Percentiles rank a stretch among this genome's conserved stretches.
Evolutionary conservation across 345 rosid species (phyloP).

Genomic region (Bruguiera gymnorhiza): DNA sequence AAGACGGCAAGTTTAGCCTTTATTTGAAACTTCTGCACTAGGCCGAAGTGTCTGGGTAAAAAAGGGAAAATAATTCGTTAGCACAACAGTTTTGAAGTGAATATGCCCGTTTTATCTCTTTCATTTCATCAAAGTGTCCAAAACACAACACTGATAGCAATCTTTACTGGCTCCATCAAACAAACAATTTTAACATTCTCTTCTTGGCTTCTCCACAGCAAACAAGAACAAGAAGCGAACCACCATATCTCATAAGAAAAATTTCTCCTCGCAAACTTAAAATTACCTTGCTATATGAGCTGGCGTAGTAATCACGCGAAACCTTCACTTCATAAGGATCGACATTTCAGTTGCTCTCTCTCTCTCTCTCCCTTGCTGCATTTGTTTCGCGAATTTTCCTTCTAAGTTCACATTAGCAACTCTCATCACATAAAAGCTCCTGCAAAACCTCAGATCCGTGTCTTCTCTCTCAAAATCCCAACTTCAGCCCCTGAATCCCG

Average conservation of each 20-base stretch:
- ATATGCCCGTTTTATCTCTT: background rate
- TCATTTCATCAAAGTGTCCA: background rate
- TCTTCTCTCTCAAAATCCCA: conserved; percentile 10
- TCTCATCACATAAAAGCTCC: conserved; percentile 9
- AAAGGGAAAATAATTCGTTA: background rate
- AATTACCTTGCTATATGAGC: conserved; percentile 11
- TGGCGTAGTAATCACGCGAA: background rate
- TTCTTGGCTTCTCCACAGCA: background rate
- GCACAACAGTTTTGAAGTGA: background rate
- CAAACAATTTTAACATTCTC: too few species aligned
- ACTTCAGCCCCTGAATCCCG: background rate
- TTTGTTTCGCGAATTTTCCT: background rate
- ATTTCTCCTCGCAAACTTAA: background rate
- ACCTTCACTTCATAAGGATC: conserved; percentile 10
- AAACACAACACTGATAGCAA: background rate
- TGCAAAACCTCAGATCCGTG: conserved; percentile 15
- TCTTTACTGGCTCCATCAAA: background rate
- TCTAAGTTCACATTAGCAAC: background rate
- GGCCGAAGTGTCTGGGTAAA: background rate
- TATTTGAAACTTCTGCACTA: background rate
- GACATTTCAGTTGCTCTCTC: conserved; percentile 11
- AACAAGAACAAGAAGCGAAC: background rate
- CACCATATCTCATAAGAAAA: background rate
- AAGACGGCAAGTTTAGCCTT: conserved; percentile 5
- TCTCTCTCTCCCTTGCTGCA: conserved; percentile 1